Evolutionary conservation across 495 filamentous ascomycete species (phyloP).

Genomic region (Penicillium silybi): DNA sequence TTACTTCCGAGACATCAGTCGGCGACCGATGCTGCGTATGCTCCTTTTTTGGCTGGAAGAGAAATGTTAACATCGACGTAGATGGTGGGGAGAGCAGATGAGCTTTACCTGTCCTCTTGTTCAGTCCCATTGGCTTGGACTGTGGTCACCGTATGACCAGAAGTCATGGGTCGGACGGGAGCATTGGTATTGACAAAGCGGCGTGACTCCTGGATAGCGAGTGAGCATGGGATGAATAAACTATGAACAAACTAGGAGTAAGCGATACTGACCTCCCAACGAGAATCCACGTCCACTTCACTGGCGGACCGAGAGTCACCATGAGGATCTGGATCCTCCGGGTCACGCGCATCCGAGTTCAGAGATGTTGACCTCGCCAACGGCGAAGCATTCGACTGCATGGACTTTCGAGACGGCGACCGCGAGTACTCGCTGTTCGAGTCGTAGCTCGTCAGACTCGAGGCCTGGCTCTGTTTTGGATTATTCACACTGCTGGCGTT

Average conservation of each 20-base stretch:
- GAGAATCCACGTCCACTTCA: constrained; percentile 42
- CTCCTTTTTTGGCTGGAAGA: constrained; percentile 30
- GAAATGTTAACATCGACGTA: background rate
- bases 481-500: constrained; percentile 46
- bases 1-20: constrained; percentile 31
- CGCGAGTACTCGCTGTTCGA: constrained; percentile 39
- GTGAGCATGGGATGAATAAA: constrained; percentile 11
- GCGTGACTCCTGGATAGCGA: constrained; percentile 33
- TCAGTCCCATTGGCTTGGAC: constrained; percentile 26
- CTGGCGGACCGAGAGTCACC: constrained; percentile 33
- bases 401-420: constrained; percentile 35
- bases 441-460: constrained; percentile 34
- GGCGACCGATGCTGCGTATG: constrained; percentile 42
- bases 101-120: constrained; percentile 38
- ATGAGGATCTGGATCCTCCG: constrained; percentile 19
- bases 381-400: constrained; percentile 36
- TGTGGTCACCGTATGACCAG: constrained; percentile 27
- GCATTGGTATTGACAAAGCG: constrained; percentile 36
- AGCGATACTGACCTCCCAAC: constrained; percentile 42
- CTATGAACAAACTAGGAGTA: background rate
- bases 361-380: constrained; percentile 38
- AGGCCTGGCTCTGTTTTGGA: constrained; percentile 22
- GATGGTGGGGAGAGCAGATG: background rate
- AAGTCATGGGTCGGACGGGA: constrained; percentile 33
- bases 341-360: constrained; percentile 31